Percentiles rank a stretch among this genome's conserved stretches.
Evolutionary conservation across 2,329 filamentous ascomycete species (phyloP).

Genomic region (Botryotinia calthae): DNA sequence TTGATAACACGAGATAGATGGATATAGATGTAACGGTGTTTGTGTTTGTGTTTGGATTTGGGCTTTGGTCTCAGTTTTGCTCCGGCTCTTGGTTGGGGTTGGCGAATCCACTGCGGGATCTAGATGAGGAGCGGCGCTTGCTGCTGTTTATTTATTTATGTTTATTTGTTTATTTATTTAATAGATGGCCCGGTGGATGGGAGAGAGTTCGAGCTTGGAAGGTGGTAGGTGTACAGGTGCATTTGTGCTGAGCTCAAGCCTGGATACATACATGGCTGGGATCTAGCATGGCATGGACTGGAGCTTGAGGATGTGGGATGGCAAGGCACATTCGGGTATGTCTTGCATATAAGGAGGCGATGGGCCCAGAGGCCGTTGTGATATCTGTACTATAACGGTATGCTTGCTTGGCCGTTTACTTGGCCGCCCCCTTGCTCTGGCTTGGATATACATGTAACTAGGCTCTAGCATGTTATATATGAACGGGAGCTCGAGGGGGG

Average conservation of each 20-base stretch:
- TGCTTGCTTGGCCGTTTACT: neutral
- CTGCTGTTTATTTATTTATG: neutral
- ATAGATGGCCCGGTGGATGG: neutral
- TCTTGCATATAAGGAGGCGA: neutral
- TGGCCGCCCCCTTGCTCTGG: neutral
- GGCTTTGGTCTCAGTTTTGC: neutral
- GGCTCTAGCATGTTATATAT: neutral
- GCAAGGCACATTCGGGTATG: neutral
- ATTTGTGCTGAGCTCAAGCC: neutral
- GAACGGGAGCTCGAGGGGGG: neutral
- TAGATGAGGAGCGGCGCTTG: neutral
- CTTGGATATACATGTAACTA: neutral
- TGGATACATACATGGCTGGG: neutral
- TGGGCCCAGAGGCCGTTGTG: neutral
- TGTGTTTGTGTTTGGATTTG: neutral
- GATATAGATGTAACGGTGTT: neutral
- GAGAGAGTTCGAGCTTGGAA: neutral
- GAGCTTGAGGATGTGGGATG: neutral
- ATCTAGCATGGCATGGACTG: neutral
- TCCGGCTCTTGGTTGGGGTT: neutral
- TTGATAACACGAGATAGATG: neutral
- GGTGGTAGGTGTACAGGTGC: neutral
- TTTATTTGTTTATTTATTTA: neutral
- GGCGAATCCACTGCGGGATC: neutral
- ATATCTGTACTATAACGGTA: neutral